Base-by-base conservation (phyloP, 345 rosid species). In the Anastatica hierochuntica region DNA sequence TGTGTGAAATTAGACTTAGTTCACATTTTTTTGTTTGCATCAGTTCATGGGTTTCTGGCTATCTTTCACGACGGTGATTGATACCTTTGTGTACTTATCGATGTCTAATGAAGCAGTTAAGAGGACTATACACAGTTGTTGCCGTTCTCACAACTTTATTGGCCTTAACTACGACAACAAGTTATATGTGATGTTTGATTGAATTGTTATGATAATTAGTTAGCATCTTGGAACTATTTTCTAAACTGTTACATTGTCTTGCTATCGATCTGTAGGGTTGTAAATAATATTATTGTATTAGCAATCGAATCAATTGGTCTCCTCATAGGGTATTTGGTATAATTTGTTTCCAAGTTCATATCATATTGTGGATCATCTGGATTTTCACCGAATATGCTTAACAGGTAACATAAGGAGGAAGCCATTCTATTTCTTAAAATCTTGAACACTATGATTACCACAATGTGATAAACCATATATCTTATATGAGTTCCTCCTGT, bases 1-100 rank as follows among this genome's bases (percentile, higher is more conserved):
- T 59, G 14, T 50, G 66, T 63, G 40, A 63, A 31, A 60, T 64
- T 20, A 31, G n/a, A 65, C 36, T 67, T 33, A 30, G 10, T 39
- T 24, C 44, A 56, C 13, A 41, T 19, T 40, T 48, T n/a, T 12
- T 10, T 66, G 66, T 19, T 43, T 48, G 44, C 68, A 72, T 72
- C 95, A 90, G 96, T 90, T 90, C 73, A 78, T 90, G 96, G 98
- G 84, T 75, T 90, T 90, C 59, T 90, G 98, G 98, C 96, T 90
- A 51, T 90, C 98, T 37, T 90, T 90, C 80, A 82, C 87, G 96
- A 96, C 96, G 34, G 90, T 90, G 13, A 81, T 84, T 58, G 84
- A 88, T 76, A 90, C 95, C 7, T 87, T 90, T 34, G 72, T 90
- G 33, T 81, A 80, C 83, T 62, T 87, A 38, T 70, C 95, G 49